phyloP scores from a whole-genome alignment of 768 basidiomycete genomes.

The Melanogaster broomeanus region DNA sequence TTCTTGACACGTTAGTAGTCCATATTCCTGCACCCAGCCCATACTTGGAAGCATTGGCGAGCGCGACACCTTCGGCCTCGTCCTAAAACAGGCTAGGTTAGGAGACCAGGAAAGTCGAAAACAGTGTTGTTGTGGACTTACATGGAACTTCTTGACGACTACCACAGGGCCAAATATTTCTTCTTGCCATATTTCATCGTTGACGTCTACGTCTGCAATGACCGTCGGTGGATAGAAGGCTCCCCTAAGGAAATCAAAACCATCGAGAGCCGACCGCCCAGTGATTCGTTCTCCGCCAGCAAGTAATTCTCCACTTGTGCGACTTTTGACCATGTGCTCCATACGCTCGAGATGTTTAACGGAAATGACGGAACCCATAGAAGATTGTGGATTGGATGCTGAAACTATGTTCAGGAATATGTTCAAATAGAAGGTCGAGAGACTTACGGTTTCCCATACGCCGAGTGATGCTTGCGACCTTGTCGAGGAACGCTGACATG shows the following conservation, averaged over 20 bases:
- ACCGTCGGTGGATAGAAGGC: conserved; percentile 83
- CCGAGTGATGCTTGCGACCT: conserved; percentile 59
- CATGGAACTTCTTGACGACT: conserved; percentile 56
- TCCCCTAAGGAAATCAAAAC: conserved; percentile 68
- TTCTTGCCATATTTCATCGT: conserved; percentile 75
- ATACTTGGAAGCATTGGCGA: conserved; percentile 80
- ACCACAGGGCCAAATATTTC: conserved; percentile 90
- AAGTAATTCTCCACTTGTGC: conserved; percentile 50
- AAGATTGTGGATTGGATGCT: conserved; percentile 71
- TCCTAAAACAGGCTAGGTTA: conserved; percentile 35
- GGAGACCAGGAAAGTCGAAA: neutral
- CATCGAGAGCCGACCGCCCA: conserved; percentile 65
- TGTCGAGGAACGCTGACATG: conserved; percentile 59
- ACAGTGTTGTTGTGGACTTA: conserved; percentile 33
- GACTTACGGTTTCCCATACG: conserved; percentile 79
- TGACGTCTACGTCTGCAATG: conserved; percentile 53
- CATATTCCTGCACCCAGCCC: conserved; percentile 82
- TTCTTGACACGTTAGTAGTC: conserved; percentile 73
- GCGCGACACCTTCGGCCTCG: conserved; percentile 62
- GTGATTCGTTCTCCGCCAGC: conserved; percentile 68
- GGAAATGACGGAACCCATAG: conserved; percentile 84
- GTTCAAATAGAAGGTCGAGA: neutral
- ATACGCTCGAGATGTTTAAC: conserved; percentile 63
- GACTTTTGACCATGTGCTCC: conserved; percentile 51
- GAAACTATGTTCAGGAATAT: neutral